phyloP scores from a whole-genome alignment of 129 eudicot genomes.

The Helianthus tuberosus region DNA sequence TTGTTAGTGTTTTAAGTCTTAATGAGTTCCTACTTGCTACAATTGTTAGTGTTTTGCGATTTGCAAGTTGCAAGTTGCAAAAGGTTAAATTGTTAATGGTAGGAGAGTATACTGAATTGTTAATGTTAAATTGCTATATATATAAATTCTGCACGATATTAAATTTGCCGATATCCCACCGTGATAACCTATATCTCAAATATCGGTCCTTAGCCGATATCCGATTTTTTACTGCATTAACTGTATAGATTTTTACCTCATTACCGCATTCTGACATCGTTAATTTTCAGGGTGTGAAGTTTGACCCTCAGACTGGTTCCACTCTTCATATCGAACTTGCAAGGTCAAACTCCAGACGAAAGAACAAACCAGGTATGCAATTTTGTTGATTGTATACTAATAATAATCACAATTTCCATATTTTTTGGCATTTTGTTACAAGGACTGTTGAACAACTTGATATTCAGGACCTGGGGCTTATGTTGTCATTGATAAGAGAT shows the following conservation, averaged over 20 bases:
- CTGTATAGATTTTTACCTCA: neutral
- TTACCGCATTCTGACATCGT: neutral
- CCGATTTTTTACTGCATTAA: too few species aligned
- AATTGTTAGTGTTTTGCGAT: too few species aligned
- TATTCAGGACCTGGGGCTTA: slow-evolving; percentile 76
- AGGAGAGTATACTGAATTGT: too few species aligned
- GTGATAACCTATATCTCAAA: too few species aligned
- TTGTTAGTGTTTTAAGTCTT: too few species aligned
- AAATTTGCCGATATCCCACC: too few species aligned
- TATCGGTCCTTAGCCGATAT: too few species aligned
- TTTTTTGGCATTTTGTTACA: neutral
- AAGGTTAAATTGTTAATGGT: too few species aligned
- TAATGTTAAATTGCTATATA: too few species aligned
- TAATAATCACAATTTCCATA: neutral
- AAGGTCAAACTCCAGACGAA: slow-evolving; percentile 91
- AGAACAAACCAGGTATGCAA: slow-evolving; percentile 59
- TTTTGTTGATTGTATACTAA: neutral
- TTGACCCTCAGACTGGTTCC: slow-evolving; percentile 93
- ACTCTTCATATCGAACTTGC: slow-evolving; percentile 88
- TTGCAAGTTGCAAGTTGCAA: too few species aligned
- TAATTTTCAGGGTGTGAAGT: slow-evolving; percentile 78
- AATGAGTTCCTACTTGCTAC: too few species aligned
- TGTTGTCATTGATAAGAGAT: slow-evolving; percentile 86
- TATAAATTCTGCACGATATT: too few species aligned
- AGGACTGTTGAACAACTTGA: slow-evolving; percentile 11